A percentile compares a stretch with the other conserved stretches of the same genome.
Evolutionary conservation across 2,329 filamentous ascomycete genomes (phyloP).

Genomic region (Aspergillus tubingensis): DNA sequence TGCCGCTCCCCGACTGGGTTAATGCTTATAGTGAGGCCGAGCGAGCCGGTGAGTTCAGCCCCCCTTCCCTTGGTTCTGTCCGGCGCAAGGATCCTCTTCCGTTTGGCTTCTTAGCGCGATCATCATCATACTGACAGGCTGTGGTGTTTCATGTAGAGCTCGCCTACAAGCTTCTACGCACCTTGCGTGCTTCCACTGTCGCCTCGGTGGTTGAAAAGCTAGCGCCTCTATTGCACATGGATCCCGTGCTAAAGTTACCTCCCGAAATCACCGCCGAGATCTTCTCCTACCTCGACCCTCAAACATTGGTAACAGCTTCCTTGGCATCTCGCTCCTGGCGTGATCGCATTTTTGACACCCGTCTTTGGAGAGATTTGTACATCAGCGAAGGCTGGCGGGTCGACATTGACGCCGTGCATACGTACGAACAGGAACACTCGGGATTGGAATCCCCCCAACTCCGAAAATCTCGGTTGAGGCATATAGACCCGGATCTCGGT

Average conservation of each 20-base stretch:
- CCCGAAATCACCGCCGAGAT: conserved; percentile 89
- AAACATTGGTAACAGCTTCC: conserved; percentile 77
- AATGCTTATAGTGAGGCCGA: conserved; percentile 56
- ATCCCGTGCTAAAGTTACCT: conserved; percentile 83
- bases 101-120: not conserved
- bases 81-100: conserved; percentile 10
- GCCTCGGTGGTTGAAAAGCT: conserved; percentile 78
- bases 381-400: conserved; percentile 82
- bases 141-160: conserved; percentile 61
- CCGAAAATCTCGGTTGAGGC: conserved; percentile 50
- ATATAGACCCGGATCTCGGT: conserved; percentile 51
- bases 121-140: conserved; percentile 18
- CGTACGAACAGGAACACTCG: conserved; percentile 61
- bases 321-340: conserved; percentile 82
- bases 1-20: conserved; percentile 57
- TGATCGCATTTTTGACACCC: conserved; percentile 74
- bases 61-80: not conserved
- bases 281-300: conserved; percentile 79
- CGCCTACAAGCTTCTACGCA: conserved; percentile 74
- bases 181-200: conserved; percentile 77
- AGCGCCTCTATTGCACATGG: conserved; percentile 83
- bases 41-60: conserved; percentile 52
- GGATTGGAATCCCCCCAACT: conserved; percentile 38
- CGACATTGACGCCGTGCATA: conserved; percentile 63
- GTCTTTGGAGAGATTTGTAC: conserved; percentile 84